Conservation (phyloP, 2,329 filamentous ascomycete genomes). For the Clarireedia hainanense region DNA sequence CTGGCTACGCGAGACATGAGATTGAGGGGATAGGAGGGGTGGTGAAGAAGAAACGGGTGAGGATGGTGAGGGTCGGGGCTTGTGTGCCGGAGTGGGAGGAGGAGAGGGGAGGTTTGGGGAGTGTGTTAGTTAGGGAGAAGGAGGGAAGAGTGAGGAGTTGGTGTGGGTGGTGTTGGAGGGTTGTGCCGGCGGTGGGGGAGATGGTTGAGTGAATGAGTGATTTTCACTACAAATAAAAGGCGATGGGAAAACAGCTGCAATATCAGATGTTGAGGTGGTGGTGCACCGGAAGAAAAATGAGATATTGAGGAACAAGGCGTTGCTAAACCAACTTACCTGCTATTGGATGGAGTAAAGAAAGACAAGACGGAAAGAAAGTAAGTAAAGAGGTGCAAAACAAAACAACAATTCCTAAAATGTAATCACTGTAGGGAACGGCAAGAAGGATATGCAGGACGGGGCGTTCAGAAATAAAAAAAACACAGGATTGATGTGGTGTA, state of each 20-base stretch:
- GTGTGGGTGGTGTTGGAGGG: conserved; percentile 86
- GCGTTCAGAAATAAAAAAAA: no score
- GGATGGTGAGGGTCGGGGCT: conserved; percentile 71
- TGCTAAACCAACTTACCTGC: no score
- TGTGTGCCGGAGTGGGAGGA: conserved; percentile 83
- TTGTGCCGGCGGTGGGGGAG: conserved; percentile 54
- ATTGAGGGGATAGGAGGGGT: conserved; percentile 85
- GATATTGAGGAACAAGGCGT: no score
- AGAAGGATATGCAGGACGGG: no score
- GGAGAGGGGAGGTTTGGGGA: conserved; percentile 53
- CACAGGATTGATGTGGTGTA: no score
- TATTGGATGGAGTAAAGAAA: no score
- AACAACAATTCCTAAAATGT: no score
- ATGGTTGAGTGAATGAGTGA: conserved; percentile 10
- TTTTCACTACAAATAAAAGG: background rate
- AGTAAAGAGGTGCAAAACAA: no score
- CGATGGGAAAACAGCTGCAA: no score
- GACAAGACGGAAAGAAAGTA: no score
- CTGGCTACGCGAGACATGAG: conserved; percentile 79
- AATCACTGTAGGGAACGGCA: no score
- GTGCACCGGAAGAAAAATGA: background rate
- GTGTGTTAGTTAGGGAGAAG: conserved; percentile 63
- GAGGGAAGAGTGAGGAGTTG: conserved; percentile 64
- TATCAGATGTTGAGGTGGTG: background rate
- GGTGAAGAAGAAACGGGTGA: conserved; percentile 82